Base-by-base conservation (phyloP, 2,329 filamentous ascomycete genomes). In the Beauveria varroae region DNA sequence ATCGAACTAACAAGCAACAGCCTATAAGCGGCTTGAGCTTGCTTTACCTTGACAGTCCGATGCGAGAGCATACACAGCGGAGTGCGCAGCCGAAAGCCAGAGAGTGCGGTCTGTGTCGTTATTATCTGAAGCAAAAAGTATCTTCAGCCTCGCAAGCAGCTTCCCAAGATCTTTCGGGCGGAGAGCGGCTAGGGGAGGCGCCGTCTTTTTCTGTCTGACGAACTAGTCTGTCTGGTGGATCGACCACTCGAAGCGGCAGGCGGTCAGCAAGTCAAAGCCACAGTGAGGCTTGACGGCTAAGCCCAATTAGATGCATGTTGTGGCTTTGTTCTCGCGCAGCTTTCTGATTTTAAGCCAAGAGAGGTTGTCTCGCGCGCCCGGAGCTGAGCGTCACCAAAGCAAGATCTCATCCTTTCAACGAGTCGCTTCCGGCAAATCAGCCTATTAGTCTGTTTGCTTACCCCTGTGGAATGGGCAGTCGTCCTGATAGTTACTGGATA, bases 261-360 rank as follows among this genome's bases (percentile, higher is more conserved):
- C 57, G 57, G 57, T 60, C 24, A 60, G 30, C n/a, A 12, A 12
- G 0, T 3, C 3, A 10, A 24, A 37, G 47, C 57, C 49, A 60
- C 57, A 52, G n/a, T 60, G 57, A 53, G 57, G 49, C 57, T 50
- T 26, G 34, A 18, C 18, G 5, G 40, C 57, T 53, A 60, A 46
- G 14, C 49, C 49, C 12, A 5, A 34, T 46, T 60, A 1, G 47
- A 47, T 9, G 6, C 16, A 1, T 14, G 16, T 8, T 18, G 20
- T 18, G 28, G 18, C 24, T 52, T 37, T 30, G 18, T 22, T 24
- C 26, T 34, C 24, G 43, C 20, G 46, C 14, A 24, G 57, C 57
- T 44, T 50, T 50, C 37, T 37, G 46, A 59, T 58, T 34, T 56
- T 63, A 62, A 64, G 46, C 44, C 16, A 22, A 12, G 50, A 34